Evolutionary conservation across 352 stramenopile species (phyloP), one percentile per base, ranked within the genome.

Genomic region (Phytophthora tubulina): DNA sequence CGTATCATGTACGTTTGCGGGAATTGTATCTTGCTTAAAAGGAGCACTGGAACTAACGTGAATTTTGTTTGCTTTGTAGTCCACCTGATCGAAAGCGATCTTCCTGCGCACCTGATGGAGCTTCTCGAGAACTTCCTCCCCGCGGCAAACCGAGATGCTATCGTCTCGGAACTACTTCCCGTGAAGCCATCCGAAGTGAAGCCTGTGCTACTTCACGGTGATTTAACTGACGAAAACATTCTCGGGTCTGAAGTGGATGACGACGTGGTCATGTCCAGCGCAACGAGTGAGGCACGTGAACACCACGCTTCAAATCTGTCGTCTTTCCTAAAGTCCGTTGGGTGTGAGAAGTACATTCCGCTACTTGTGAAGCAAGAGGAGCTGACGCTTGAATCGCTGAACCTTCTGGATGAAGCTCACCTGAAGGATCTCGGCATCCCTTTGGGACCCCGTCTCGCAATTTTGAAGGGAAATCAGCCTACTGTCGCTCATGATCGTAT

Each of bases 191-290:
- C 21, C 1, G 61, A 74, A 14, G 35, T 64, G 1, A 72, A 73
- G 1, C 85, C 88, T 38, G 84, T 93, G 58, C 72, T 96, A 15
- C 73, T 96, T 21, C 89, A 96, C 54, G 86, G 88, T 38, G 89
- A 96, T 51, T 63, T 96, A 31, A 96, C 89, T n/a, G 82, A 93
- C 33, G 89, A 96, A 56, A 96, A 96, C 55, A 85, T 96, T 38
- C 70, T 96, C 11, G 89, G 89, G 9, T 72, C 57, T 6, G 58
- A 57, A 41, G 17, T 79, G n/a, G 49, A 50, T 67, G 45, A 59
- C 27, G 30, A 48, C 42, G 46, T 58, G 33, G 42, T 70, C 13
- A 59, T 59, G 14, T 69, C 66, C 7, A 60, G 41, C 46, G 17
- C 67, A 21, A n/a, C 49, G 41, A 58, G 45, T 52, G 32, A n/a